Conservation (phyloP, 2,329 filamentous ascomycete genomes). For the Phyllosticta capitalensis region DNA sequence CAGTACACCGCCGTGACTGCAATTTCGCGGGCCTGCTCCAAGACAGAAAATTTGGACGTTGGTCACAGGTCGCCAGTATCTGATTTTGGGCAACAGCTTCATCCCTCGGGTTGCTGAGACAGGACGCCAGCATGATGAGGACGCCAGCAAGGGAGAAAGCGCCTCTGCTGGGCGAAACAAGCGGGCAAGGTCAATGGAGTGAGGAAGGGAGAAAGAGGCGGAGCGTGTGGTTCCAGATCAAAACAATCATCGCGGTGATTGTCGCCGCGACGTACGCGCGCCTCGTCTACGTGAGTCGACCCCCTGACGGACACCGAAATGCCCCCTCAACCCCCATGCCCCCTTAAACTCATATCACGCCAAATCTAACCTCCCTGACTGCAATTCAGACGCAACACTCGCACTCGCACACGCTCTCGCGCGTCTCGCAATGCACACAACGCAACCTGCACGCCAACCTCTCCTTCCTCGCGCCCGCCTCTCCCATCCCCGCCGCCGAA, state of each 20-base stretch:
- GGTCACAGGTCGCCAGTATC: background rate
- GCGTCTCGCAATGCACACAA: slow-evolving; percentile 44
- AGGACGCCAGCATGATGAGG: background rate
- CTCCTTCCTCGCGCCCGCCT: slow-evolving; percentile 42
- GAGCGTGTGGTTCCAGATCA: background rate
- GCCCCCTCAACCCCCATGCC: background rate
- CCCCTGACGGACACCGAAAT: background rate
- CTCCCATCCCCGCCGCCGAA: slow-evolving; percentile 41
- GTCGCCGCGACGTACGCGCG: background rate
- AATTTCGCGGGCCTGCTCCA: too few relatives aligned
- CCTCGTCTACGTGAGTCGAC: slow-evolving; percentile 4
- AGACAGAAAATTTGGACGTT: background rate
- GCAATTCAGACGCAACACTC: slow-evolving; percentile 1
- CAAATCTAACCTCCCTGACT: background rate
- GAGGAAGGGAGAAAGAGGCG: background rate
- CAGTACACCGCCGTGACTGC: too few relatives aligned
- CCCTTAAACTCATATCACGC: background rate
- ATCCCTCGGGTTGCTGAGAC: background rate
- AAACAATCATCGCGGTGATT: background rate
- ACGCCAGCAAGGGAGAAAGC: background rate
- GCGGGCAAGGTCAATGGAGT: background rate
- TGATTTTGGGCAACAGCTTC: too few relatives aligned
- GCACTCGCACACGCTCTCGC: slow-evolving; percentile 1
- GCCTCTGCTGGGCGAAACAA: background rate
- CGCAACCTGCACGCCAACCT: slow-evolving; percentile 41